These are phyloP conservation scores for Spizellomyces punctatus DNA, from an alignment of 192 early-diverging fungal species.

Conservation along the genomic window DNA sequence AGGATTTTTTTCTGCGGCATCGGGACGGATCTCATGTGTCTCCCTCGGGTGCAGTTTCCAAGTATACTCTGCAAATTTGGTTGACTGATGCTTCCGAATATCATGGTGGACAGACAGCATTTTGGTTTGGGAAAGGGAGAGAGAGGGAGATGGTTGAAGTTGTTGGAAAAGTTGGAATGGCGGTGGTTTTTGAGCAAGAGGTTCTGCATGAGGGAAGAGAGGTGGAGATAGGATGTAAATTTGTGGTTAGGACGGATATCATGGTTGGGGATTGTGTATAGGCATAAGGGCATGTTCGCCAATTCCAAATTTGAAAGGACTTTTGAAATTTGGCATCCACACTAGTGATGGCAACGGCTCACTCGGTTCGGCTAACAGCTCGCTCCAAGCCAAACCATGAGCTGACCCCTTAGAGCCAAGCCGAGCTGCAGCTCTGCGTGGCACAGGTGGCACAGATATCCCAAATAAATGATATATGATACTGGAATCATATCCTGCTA, in stretches of 20 bases:
- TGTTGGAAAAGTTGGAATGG: conserved; percentile 9
- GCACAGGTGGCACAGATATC: too few species aligned
- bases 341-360: too few species aligned
- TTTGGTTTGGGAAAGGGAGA: conserved; percentile 17
- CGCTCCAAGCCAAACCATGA: too few species aligned
- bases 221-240: conserved; percentile 30
- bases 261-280: too few species aligned
- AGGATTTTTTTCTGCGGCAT: conserved; percentile 29
- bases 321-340: too few species aligned
- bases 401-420: too few species aligned
- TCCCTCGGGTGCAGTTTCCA: conserved; percentile 17
- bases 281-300: too few species aligned
- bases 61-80: conserved; percentile 28
- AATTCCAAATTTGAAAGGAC: too few species aligned
- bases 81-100: conserved; percentile 25
- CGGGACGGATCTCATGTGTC: conserved; percentile 21
- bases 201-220: conserved; percentile 30
- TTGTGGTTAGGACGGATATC: conserved; percentile 34
- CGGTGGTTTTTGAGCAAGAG: conserved; percentile 31
- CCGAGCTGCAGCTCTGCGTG: too few species aligned
- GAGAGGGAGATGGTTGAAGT: neutral
- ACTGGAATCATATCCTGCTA: too few species aligned
- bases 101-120: conserved; percentile 24
- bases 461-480: too few species aligned
- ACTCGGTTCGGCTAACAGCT: too few species aligned